phyloP scores from a whole-genome alignment of 1,284 basidiomycete species.

The Spongispora temasekensis region DNA sequence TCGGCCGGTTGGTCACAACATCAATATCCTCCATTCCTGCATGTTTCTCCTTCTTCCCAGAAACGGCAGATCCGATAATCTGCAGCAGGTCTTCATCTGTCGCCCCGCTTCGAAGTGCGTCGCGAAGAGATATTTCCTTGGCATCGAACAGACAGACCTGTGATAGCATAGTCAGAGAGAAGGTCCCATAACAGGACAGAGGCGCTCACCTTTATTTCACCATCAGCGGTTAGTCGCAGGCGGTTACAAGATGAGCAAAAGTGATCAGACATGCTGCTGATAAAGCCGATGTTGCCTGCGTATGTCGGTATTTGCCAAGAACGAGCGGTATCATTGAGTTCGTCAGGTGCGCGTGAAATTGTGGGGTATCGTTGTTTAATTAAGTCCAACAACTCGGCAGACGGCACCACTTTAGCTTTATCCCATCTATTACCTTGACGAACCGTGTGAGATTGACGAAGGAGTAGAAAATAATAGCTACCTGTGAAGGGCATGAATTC shows the following conservation, averaged over 20 bases:
- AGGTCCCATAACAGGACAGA: background rate
- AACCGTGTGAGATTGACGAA: constrained; percentile 4
- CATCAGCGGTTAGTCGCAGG: constrained; percentile 83
- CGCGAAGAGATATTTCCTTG: constrained; percentile 80
- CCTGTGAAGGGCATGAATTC: constrained; percentile 94
- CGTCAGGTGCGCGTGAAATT: constrained; percentile 57
- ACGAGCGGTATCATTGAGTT: constrained; percentile 80
- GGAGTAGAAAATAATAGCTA: constrained; percentile 31
- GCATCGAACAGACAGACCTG: constrained; percentile 88
- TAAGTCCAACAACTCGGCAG: constrained; percentile 56
- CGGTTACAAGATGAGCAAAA: constrained; percentile 88
- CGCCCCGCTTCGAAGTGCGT: constrained; percentile 65
- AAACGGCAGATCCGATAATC: constrained; percentile 68
- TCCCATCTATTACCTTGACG: constrained; percentile 82
- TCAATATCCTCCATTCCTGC: constrained; percentile 82
- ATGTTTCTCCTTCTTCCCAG: constrained; percentile 82
- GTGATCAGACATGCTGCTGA: constrained; percentile 91
- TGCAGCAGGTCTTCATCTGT: constrained; percentile 65
- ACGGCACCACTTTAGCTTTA: constrained; percentile 78
- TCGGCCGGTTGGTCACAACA: constrained; percentile 75
- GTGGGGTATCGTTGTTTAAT: constrained; percentile 52
- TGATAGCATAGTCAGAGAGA: constrained; percentile 11
- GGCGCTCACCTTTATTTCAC: constrained; percentile 76
- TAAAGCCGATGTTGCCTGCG: constrained; percentile 80
- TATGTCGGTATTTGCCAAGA: constrained; percentile 77